Evolutionary conservation across 176 grass and related monocot genomes (phyloP).

Genomic region (Oryza officinalis): DNA sequence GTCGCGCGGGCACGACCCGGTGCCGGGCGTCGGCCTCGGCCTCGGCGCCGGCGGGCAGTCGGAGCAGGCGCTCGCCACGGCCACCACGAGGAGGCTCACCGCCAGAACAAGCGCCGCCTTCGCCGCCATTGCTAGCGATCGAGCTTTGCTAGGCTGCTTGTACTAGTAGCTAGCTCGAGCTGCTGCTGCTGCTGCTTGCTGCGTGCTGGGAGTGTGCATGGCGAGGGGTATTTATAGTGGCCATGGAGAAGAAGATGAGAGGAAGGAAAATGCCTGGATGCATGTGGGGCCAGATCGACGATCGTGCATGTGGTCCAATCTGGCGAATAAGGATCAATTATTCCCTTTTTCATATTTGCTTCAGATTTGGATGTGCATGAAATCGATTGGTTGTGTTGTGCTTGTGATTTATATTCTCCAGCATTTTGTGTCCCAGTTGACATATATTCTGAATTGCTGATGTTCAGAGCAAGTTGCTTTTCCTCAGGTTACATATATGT

Average conservation of each 20-base stretch:
- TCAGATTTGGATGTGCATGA: not conserved
- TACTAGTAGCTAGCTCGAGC: not conserved
- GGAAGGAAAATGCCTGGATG: not conserved
- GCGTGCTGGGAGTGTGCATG: slow-evolving; percentile 5
- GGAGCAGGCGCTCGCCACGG: slow-evolving; percentile 45
- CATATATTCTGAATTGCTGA: not conserved
- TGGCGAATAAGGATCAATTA: not conserved
- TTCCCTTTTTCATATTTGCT: not conserved
- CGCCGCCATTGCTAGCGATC: slow-evolving; percentile 21
- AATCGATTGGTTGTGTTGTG: not conserved
- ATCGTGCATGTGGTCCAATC: not conserved
- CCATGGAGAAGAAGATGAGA: not conserved
- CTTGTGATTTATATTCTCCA: not conserved
- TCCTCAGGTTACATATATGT: no score
- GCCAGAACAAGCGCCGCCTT: slow-evolving; percentile 44
- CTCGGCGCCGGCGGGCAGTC: slow-evolving; percentile 33
- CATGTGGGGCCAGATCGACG: not conserved
- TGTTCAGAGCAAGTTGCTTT: no score
- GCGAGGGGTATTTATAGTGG: slow-evolving; percentile 11
- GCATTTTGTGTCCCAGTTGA: not conserved
- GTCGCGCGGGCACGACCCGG: slow-evolving; percentile 34
- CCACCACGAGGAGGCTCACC: slow-evolving; percentile 34
- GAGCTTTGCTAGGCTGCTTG: no score
- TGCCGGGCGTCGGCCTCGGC: not conserved
- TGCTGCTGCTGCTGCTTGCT: not conserved